Base-by-base conservation (phyloP, 2,329 filamentous ascomycete genomes). In the Orbilia oligospora region DNA sequence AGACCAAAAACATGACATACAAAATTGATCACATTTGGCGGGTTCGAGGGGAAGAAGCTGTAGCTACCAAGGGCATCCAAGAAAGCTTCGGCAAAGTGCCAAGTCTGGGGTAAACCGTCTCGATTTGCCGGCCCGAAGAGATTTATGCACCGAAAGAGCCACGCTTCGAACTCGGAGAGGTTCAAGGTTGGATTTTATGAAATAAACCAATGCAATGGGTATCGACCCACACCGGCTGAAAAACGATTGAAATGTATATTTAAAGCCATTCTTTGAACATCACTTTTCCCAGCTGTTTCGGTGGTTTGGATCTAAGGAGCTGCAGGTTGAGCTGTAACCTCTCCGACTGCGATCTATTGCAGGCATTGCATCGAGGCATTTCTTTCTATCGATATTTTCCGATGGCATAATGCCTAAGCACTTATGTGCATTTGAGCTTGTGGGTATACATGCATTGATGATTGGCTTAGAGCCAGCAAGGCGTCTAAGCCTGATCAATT, bases 321-420 rank as follows among this genome's bases (percentile, higher is more conserved):
- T 72, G 69, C 58, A 61, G 30, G 56, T 30, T 49, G 51, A 66
- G 49, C 71, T 75, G 51, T 49, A 65, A 64, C 24, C 9, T 10
- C 12, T 70, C 65, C 72, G 72, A 70, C 36, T 66, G 72, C 66
- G 65, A 76, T 30, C n/a, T 36, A 1, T 27, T 66, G 72, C 72
- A 76, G 58, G n/a, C 36, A 27, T n/a, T n/a, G n/a, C 36, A 61
- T 44, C 49, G 46, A 61, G 64, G 55, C 22, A 69, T 68, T 61
- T 63, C n/a, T 38, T 44, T 22, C 12, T 18, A 63, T 24, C 20
- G 5, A 22, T 22, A 75, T 63, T 63, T 49, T 69, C 71, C 71
- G 63, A 56, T 58, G 51, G 36, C 33, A 18, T 61, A 33, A 33
- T 61, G n/a, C 36, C 55, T 61, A 16, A 44, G 30, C 20, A 16